Percentiles rank a stretch among this genome's conserved stretches.
These are phyloP conservation scores for Thermothelomyces thermophilus DNA, from an alignment of 2,329 filamentous ascomycete genomes.

Conservation along the genomic window DNA sequence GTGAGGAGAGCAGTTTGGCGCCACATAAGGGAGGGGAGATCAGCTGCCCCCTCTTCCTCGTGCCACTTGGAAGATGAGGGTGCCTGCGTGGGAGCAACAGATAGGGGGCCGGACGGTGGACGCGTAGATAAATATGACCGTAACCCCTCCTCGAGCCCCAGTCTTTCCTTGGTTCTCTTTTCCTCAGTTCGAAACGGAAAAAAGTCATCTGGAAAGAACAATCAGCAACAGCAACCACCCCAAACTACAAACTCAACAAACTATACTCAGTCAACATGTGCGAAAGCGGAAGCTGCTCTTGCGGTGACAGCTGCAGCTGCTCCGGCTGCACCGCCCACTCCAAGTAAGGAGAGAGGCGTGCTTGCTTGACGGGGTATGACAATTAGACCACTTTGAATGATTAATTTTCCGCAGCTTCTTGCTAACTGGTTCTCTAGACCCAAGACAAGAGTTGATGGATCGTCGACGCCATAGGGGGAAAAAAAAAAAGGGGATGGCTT, in stretches of 20 bases:
- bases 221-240: neutral
- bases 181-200: neutral
- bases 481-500: no score
- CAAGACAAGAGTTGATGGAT: no score
- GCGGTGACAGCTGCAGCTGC: slow-evolving; percentile 21
- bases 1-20: neutral
- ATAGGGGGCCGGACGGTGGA: neutral
- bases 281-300: slow-evolving; percentile 17
- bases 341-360: slow-evolving; percentile 17
- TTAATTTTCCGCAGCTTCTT: no score
- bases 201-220: neutral
- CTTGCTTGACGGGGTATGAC: neutral
- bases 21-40: neutral
- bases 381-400: no score
- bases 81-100: neutral
- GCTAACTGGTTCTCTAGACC: no score
- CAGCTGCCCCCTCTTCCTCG: slow-evolving; percentile 3
- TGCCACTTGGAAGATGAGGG: neutral
- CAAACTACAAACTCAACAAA: slow-evolving; percentile 7
- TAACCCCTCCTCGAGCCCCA: neutral
- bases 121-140: neutral
- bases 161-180: neutral
- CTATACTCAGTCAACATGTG: slow-evolving; percentile 20
- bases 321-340: slow-evolving; percentile 18
- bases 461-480: no score